These are phyloP conservation scores for Pseudogymnoascus sp. DNA, from an alignment of 2,329 filamentous ascomycete species.

Conservation along the genomic window DNA sequence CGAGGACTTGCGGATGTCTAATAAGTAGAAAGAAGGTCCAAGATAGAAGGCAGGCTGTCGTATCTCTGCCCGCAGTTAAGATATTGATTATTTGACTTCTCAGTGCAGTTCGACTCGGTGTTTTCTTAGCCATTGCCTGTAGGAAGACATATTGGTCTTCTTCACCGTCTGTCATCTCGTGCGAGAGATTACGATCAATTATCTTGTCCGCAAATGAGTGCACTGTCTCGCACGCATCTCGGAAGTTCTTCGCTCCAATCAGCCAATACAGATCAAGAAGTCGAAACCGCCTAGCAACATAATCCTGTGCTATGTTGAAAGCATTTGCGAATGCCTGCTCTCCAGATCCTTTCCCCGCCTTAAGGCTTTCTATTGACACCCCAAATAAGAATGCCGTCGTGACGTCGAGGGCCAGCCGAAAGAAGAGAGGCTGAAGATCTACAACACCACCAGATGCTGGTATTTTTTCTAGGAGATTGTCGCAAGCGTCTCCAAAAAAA, in stretches of 20 bases:
- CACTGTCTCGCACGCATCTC: constrained; percentile 23
- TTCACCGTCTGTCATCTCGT: constrained; percentile 17
- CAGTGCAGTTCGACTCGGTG: constrained; percentile 29
- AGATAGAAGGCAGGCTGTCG: constrained; percentile 16
- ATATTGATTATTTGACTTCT: constrained; percentile 31
- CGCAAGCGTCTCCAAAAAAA: constrained; percentile 29
- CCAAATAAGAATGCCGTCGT: constrained; percentile 54
- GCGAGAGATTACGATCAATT: constrained; percentile 33
- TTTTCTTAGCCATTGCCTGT: constrained; percentile 19
- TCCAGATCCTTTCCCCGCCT: constrained; percentile 16
- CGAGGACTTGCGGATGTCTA: constrained; percentile 15
- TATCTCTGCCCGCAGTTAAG: constrained; percentile 25
- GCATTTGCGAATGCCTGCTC: constrained; percentile 29
- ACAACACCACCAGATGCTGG: constrained; percentile 15
- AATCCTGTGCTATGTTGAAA: constrained; percentile 34
- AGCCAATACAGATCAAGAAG: constrained; percentile 24
- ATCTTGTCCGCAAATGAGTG: constrained; percentile 20
- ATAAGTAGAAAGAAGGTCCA: constrained; percentile 18
- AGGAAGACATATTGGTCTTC: constrained; percentile 18
- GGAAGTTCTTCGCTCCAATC: constrained; percentile 24
- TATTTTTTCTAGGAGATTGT: constrained; percentile 29
- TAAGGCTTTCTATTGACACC: constrained; percentile 32
- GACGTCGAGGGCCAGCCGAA: constrained; percentile 49
- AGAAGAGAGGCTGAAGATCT: constrained; percentile 38
- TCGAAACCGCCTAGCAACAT: constrained; percentile 28